Percentiles rank a stretch among this genome's conserved stretches.
These are phyloP conservation scores for Monilinia fructigena DNA, from an alignment of 2,329 filamentous ascomycete species.

Conservation along the genomic window DNA sequence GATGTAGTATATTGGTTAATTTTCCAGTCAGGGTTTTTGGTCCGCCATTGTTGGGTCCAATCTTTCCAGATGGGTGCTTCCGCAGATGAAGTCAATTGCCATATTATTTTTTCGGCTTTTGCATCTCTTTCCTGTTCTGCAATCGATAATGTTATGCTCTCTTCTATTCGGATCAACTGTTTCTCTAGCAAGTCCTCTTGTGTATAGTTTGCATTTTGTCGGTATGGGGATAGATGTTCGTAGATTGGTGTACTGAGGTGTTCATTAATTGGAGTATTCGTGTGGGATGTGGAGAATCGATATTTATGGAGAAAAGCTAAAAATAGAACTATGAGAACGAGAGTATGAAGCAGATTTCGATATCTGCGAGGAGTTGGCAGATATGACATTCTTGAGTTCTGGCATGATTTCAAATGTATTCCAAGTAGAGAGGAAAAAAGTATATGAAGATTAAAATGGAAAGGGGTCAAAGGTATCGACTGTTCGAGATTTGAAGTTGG, in stretches of 20 bases:
- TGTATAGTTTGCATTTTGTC: conserved; percentile 24
- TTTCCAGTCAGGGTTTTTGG: conserved; percentile 28
- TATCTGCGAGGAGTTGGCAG: conserved; percentile 4
- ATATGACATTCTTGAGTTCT: conserved; percentile 20
- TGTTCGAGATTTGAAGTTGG: conserved; percentile 13
- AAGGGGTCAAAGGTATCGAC: conserved; percentile 6
- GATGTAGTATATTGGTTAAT: conserved; percentile 24
- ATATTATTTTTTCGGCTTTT: conserved; percentile 28
- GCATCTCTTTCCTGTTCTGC: conserved; percentile 12
- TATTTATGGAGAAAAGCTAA: neutral
- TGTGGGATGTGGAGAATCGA: neutral
- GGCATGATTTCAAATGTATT: conserved; percentile 10
- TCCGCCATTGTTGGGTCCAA: conserved; percentile 30
- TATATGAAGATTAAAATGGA: neutral
- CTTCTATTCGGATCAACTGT: conserved; percentile 27
- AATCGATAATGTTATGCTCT: conserved; percentile 15
- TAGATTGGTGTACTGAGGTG: conserved; percentile 23
- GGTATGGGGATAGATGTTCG: conserved; percentile 30
- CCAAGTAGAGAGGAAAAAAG: neutral
- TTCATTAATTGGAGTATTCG: neutral
- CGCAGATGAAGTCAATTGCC: conserved; percentile 28
- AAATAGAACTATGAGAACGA: neutral
- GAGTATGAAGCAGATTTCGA: conserved; percentile 9
- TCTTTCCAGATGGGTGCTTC: conserved; percentile 16
- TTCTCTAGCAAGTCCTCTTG: conserved; percentile 28